Conservation (phyloP, 2,329 filamentous ascomycete genomes). For the Pseudogymnoascus sp. region DNA sequence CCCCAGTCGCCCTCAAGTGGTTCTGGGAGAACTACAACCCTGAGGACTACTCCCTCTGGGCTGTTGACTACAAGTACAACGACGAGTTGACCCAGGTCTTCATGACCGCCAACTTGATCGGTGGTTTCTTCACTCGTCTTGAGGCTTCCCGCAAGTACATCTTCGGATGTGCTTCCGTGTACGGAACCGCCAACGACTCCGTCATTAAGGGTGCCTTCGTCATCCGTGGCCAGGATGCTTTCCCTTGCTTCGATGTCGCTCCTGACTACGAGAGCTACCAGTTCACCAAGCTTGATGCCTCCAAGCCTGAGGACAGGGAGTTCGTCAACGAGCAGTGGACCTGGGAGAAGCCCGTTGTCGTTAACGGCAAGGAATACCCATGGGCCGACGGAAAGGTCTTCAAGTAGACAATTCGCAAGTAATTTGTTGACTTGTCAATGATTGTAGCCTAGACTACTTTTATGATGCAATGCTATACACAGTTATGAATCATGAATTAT, state of each 20-base stretch:
- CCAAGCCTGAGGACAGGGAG: conserved; percentile 73
- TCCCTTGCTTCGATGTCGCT: conserved; percentile 88
- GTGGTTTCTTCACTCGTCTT: conserved; percentile 94
- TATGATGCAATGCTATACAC: conserved; percentile 10
- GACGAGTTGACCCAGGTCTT: conserved; percentile 94
- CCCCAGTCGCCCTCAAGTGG: conserved; percentile 78
- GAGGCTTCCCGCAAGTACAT: conserved; percentile 97
- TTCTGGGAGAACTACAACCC: conserved; percentile 97
- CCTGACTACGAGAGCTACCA: conserved; percentile 95
- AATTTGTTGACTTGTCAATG: conserved; percentile 7
- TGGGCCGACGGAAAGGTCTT: conserved; percentile 95
- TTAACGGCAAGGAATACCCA: conserved; percentile 80
- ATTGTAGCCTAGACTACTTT: conserved; percentile 11
- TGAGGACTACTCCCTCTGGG: conserved; percentile 94
- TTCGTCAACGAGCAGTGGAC: conserved; percentile 83
- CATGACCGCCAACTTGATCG: conserved; percentile 99
- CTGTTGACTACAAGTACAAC: conserved; percentile 97
- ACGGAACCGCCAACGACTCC: conserved; percentile 79
- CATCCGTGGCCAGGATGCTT: conserved; percentile 80
- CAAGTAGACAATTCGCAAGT: conserved; percentile 61
- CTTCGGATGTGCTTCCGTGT: conserved; percentile 86
- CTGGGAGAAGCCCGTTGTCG: conserved; percentile 77
- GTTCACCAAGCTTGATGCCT: conserved; percentile 93
- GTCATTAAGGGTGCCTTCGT: conserved; percentile 90
- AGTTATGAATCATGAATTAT: conserved; percentile 9